Base-by-base conservation (phyloP, 345 rosid genomes). In the Pugionium dolabratum region DNA sequence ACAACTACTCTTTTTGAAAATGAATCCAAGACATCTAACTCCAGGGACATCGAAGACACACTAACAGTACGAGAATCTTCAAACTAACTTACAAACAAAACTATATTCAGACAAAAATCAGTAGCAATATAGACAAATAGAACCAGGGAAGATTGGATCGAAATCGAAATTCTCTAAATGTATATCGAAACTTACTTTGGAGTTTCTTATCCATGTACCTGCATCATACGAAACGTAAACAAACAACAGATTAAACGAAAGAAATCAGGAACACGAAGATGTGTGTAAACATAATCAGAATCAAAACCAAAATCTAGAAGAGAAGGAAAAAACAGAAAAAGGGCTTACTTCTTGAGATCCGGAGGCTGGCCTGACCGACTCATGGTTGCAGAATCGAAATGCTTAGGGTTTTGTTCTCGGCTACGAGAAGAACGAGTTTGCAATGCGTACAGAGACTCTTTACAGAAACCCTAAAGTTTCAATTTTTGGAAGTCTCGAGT, bases 171-270 rank as follows among this genome's bases (percentile, higher is more conserved):
- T 9, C 0, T 1, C 27, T 30, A 42, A 32, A 5, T 18, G 18
- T 32, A n/a, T 2, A 35, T 30, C 3, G 5, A 49, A 45, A 51
- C 77, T 76, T 81, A 88, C 91, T 88, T 58, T 88, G 89, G 47
- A 88, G 88, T 29, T 88, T 82, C 84, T 86, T 86, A 58, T 88
- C 95, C 95, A 88, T 88, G 75, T 86, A 88, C 78, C 91, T 88
- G 81, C 35, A 78, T 71, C 39, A 9, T 27, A 31, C 5, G 9
- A 53, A 63, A 57, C 53, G 1, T 40, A 44, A 56, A 5, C 6
- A 67, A 11, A 57, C 29, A 36, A 5, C 0, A 39, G n/a, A 51
- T 48, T 11, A 41, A 18, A 18, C 18, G 18, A 43, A 39, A 30
- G 36, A 4, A 46, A 39, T 39, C 40, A 10, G 29, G 39, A 54